Percentiles rank a stretch among this genome's conserved stretches.
Conservation (phyloP, 805 yeast species). For the Jamesozyma jinghongensis region DNA sequence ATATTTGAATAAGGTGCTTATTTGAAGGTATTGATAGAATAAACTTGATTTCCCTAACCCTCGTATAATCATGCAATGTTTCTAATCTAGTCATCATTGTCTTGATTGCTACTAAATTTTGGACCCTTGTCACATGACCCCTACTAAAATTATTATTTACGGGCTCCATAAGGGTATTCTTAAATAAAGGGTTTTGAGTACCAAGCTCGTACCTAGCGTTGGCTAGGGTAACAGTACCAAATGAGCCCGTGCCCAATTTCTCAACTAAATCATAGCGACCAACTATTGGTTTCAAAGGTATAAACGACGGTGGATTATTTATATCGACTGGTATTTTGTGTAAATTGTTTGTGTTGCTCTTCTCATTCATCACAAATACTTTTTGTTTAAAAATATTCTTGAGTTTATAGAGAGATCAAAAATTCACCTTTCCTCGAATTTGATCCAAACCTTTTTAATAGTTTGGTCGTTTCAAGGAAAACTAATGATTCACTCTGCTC, state of each 20-base stretch:
- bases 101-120: slow-evolving; percentile 65
- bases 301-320: slow-evolving; percentile 32
- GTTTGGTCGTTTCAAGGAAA: too few species aligned
- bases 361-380: background rate
- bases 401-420: too few species aligned
- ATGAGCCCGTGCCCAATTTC: slow-evolving; percentile 63
- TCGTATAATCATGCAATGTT: slow-evolving; percentile 45
- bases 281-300: slow-evolving; percentile 37
- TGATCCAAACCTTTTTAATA: too few species aligned
- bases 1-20: slow-evolving; percentile 59
- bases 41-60: slow-evolving; percentile 59
- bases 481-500: too few species aligned
- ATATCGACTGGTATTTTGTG: slow-evolving; percentile 32
- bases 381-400: too few species aligned
- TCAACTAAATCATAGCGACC: slow-evolving; percentile 42
- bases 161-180: slow-evolving; percentile 43
- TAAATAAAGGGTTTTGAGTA: slow-evolving; percentile 4
- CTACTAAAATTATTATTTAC: slow-evolving; percentile 14
- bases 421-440: too few species aligned
- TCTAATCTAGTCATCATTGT: slow-evolving; percentile 54
- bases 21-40: slow-evolving; percentile 63
- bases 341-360: background rate
- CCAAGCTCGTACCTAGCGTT: slow-evolving; percentile 32
- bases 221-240: slow-evolving; percentile 63
- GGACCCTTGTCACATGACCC: slow-evolving; percentile 28